A percentile compares a stretch with the other conserved stretches of the same genome.
phyloP scores from a whole-genome alignment of 495 filamentous ascomycete species.

The Hypoxylon perforatum region DNA sequence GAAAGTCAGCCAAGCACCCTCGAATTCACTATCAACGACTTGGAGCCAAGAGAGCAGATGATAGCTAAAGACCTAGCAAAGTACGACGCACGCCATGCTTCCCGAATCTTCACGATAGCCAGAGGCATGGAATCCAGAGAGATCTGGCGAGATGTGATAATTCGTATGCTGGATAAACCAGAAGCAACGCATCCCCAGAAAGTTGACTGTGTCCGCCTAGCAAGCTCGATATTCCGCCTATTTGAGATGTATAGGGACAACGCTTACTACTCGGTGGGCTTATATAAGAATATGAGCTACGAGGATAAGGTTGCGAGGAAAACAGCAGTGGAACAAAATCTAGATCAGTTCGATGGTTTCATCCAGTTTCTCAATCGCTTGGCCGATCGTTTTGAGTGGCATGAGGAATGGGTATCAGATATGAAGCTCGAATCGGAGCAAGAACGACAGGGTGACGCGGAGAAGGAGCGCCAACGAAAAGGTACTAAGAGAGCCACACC shows the following conservation, averaged over 20 bases:
- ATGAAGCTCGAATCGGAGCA: too few relatives aligned
- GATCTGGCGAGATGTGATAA: constrained; percentile 17
- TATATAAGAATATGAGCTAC: constrained; percentile 30
- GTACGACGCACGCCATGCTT: constrained; percentile 22
- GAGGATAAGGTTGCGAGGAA: constrained; percentile 17
- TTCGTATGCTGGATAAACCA: constrained; percentile 13
- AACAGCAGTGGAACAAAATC: background rate
- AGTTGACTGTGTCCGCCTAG: constrained; percentile 17
- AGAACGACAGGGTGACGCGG: too few relatives aligned
- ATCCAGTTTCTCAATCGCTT: constrained; percentile 32
- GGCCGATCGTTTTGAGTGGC: constrained; percentile 41
- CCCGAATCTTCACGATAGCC: constrained; percentile 22
- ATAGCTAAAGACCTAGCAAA: constrained; percentile 26
- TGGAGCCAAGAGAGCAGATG: constrained; percentile 29
- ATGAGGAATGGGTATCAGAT: too few relatives aligned
- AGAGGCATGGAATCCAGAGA: background rate
- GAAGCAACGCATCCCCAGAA: constrained; percentile 15
- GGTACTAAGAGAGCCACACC: too few relatives aligned
- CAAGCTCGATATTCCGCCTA: constrained; percentile 33
- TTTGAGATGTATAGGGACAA: constrained; percentile 34
- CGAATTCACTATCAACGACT: constrained; percentile 29
- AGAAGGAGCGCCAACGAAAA: too few relatives aligned
- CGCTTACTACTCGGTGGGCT: constrained; percentile 1
- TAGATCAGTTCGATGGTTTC: constrained; percentile 8
- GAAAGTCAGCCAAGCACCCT: constrained; percentile 10